Base-by-base conservation (phyloP, 345 rosid genomes). In the Pistacia vera region DNA sequence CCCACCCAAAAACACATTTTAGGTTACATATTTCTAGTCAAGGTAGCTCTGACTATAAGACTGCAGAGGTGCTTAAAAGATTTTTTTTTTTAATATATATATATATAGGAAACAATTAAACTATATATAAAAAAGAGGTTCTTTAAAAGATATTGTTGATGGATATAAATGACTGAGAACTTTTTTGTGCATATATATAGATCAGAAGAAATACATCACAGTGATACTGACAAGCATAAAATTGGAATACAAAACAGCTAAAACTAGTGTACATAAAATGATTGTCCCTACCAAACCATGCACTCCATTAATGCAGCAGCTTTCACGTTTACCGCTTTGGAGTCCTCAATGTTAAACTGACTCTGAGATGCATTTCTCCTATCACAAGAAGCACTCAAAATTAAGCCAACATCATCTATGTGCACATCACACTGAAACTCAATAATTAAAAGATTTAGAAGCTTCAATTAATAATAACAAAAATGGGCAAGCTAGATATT, bases 291-390 rank as follows among this genome's bases (percentile, higher is more conserved):
- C 98, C 94, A 83, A 75, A 92, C 82, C 86, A 95, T 84, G 81
- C 70, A 74, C 81, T 88, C 93, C 44, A 91, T 72, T 60, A 89
- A 70, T 72, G 74, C 65, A 61, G 86, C 82, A 84, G 90, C 88
- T 80, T 82, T 95, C 73, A 88, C 91, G 84, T 86, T 84, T 76
- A 82, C 76, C n/a, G 82, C 74, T 76, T 78, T 86, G 70, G 76
- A 76, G 56, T 84, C 86, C 68, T 73, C 87, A 65, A 56, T 80
- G 77, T 78, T 85, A 67, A 83, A 77, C 57, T 69, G 66, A 84
- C 79, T 83, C 63, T 87, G 83, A 64, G 86, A 85, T 75, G 89
- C 77, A 70, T 76, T 85, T 82, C 83, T 90, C 86, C 99, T 95
- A 90, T 79, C 75, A 83, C 71, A 80, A 73, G 35, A 75, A 74